Conservation (phyloP, 2,329 filamentous ascomycete genomes). For the Epichloe aotearoae region DNA sequence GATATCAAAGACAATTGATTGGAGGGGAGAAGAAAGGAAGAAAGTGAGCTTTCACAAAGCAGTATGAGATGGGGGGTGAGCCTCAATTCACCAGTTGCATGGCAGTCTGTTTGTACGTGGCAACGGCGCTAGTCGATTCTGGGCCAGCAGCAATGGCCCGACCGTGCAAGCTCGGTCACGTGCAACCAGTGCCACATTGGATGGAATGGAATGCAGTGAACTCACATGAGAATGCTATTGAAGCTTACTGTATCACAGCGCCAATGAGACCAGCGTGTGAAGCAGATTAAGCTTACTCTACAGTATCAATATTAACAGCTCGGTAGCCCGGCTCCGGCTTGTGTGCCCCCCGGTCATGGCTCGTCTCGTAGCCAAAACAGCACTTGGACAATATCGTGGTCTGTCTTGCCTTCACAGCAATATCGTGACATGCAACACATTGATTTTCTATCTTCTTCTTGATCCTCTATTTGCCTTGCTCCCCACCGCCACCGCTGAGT, state of each 20-base stretch:
- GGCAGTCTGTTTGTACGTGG: slow-evolving; percentile 12
- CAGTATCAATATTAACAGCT: no score
- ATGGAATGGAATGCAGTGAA: no score
- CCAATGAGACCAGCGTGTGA: no score
- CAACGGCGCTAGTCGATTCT: slow-evolving; percentile 19
- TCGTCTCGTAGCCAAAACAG: neutral
- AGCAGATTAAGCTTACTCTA: no score
- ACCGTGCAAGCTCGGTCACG: slow-evolving; percentile 6
- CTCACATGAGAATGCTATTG: no score
- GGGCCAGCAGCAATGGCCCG: slow-evolving; percentile 7
- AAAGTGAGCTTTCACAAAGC: slow-evolving; percentile 6
- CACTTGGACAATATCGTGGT: neutral
- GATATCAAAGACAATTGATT: neutral
- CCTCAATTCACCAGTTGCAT: slow-evolving; percentile 9
- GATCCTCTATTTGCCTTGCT: slow-evolving; percentile 29
- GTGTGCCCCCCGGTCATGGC: neutral
- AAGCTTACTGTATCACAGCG: no score
- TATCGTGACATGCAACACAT: slow-evolving; percentile 8
- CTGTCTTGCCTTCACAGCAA: no score
- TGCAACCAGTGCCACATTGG: neutral
- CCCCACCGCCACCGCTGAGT: slow-evolving; percentile 34
- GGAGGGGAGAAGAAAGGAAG: slow-evolving; percentile 3
- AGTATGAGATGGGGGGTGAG: slow-evolving; percentile 15
- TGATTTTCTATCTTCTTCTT: neutral
- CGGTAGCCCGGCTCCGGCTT: no score